phyloP scores from a whole-genome alignment of 164 flowering plant genomes.

The Buxus sempervirens region DNA sequence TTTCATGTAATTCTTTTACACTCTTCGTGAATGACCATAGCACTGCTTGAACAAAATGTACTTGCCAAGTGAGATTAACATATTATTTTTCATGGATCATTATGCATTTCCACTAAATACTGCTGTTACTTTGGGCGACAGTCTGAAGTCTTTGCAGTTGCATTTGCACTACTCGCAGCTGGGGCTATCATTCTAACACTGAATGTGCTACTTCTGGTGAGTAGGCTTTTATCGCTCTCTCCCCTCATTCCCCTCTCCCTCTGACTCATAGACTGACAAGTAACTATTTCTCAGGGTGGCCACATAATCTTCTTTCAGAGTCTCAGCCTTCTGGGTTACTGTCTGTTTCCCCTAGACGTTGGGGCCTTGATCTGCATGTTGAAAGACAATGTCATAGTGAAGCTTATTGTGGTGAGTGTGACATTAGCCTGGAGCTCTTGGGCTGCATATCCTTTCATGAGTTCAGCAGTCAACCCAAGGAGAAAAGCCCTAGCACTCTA shows the following conservation, averaged over 20 bases:
- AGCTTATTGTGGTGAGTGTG: slow-evolving; percentile 67
- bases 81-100: background rate
- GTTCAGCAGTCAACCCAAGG: slow-evolving; percentile 92
- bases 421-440: slow-evolving; percentile 98
- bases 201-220: slow-evolving; percentile 91
- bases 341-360: slow-evolving; percentile 83
- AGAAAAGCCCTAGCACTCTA: slow-evolving; percentile 97
- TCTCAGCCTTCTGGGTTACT: slow-evolving; percentile 90
- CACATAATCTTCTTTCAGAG: slow-evolving; percentile 96
- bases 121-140: slow-evolving; percentile 26
- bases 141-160: slow-evolving; percentile 99
- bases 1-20: background rate
- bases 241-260: background rate
- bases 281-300: slow-evolving; percentile 63
- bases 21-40: too few species aligned
- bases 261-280: background rate
- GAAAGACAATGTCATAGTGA: slow-evolving; percentile 71
- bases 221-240: slow-evolving; percentile 11
- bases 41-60: background rate
- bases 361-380: slow-evolving; percentile 90
- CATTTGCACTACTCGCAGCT: slow-evolving; percentile 93
- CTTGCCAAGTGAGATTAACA: background rate
- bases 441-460: slow-evolving; percentile 99
- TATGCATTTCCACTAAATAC: background rate
- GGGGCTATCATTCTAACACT: slow-evolving; percentile 91